A percentile compares a stretch with the other conserved stretches of the same genome.
Conservation (phyloP, 345 rosid species). For the Aquilaria yunnanensis region DNA sequence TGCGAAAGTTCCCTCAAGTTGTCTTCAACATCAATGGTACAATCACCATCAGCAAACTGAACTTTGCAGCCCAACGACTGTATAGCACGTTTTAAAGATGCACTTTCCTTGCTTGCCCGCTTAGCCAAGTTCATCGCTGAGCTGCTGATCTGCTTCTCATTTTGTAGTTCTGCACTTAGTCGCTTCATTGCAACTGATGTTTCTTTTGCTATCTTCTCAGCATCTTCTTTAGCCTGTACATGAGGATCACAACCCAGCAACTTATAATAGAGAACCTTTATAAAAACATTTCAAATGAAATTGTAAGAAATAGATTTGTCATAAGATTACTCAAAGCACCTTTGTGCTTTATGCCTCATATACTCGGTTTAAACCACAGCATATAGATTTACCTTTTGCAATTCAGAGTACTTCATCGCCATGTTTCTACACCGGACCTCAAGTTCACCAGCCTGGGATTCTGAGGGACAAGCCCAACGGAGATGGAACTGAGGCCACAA, state of each 20-base stretch:
- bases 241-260: background rate
- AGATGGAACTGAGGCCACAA: slow-evolving; percentile 98
- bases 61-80: slow-evolving; percentile 88
- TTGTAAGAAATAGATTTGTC: background rate
- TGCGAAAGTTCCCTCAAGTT: slow-evolving; percentile 25
- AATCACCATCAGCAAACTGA: slow-evolving; percentile 55
- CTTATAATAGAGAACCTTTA: background rate
- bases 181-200: slow-evolving; percentile 39
- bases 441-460: slow-evolving; percentile 67
- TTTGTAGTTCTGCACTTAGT: slow-evolving; percentile 45
- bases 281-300: no score
- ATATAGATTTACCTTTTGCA: slow-evolving; percentile 50
- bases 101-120: slow-evolving; percentile 59
- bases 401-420: slow-evolving; percentile 49
- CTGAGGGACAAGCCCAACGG: slow-evolving; percentile 94
- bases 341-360: background rate
- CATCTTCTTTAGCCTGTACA: slow-evolving; percentile 69
- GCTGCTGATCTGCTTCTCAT: slow-evolving; percentile 57
- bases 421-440: slow-evolving; percentile 68
- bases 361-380: background rate
- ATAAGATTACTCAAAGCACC: background rate
- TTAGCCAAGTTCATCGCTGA: slow-evolving; percentile 61
- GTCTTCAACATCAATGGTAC: slow-evolving; percentile 49
- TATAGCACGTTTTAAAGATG: slow-evolving; percentile 66
- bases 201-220: slow-evolving; percentile 62